phyloP scores from a whole-genome alignment of 768 basidiomycete species.

The Goffeauzyma gilvescens region DNA sequence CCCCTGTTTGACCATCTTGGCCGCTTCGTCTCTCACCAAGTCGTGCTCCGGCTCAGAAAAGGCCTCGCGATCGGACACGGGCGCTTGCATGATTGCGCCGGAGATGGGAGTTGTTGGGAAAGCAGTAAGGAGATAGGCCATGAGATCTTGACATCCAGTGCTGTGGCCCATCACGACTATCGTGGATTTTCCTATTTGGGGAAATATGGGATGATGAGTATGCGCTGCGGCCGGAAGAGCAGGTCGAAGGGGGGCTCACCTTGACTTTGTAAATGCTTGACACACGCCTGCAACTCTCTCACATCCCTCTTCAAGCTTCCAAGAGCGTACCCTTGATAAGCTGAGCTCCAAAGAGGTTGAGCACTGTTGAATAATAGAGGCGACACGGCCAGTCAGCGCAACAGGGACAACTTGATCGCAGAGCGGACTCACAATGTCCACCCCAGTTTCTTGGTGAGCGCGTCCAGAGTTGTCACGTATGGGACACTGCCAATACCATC shows the following conservation, averaged over 20 bases:
- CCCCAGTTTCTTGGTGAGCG: slow-evolving; percentile 11
- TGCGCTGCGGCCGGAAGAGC: too few relatives aligned
- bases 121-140: slow-evolving; percentile 18
- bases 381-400: too few relatives aligned
- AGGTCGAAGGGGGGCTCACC: slow-evolving; percentile 16
- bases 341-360: slow-evolving; percentile 22
- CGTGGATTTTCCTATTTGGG: slow-evolving; percentile 12
- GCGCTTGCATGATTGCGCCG: slow-evolving; percentile 31
- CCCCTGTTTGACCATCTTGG: slow-evolving; percentile 17
- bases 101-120: slow-evolving; percentile 12
- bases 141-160: slow-evolving; percentile 28
- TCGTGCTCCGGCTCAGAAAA: slow-evolving; percentile 1
- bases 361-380: slow-evolving; percentile 13
- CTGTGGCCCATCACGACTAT: slow-evolving; percentile 29
- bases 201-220: too few relatives aligned
- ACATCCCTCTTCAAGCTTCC: slow-evolving; percentile 20
- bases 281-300: slow-evolving; percentile 18
- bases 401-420: neutral
- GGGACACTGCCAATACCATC: slow-evolving; percentile 20
- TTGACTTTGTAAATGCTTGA: slow-evolving; percentile 17
- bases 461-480: slow-evolving; percentile 13
- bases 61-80: slow-evolving; percentile 25
- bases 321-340: slow-evolving; percentile 21
- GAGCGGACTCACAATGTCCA: slow-evolving; percentile 22
- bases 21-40: slow-evolving; percentile 9